A percentile compares a stretch with the other conserved stretches of the same genome.
Evolutionary conservation across 2,329 filamentous ascomycete species (phyloP).

Genomic region (Penicillium sp.): DNA sequence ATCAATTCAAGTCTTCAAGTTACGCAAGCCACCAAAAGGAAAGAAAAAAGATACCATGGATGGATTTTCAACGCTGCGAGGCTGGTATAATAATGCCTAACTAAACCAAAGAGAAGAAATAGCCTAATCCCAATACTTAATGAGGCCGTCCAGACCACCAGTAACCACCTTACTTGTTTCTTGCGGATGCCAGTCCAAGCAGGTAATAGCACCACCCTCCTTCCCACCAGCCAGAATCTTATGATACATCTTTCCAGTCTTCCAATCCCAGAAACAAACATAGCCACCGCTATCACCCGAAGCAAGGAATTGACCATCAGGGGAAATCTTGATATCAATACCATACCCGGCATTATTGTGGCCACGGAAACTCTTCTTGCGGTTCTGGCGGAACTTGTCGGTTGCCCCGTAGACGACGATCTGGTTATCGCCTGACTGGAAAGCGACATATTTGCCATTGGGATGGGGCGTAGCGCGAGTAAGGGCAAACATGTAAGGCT

Average conservation of each 20-base stretch:
- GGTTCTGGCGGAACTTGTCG: conserved; percentile 95
- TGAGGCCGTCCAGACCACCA: conserved; percentile 82
- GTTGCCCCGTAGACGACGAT: conserved; percentile 93
- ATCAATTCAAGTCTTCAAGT: background rate
- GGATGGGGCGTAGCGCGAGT: conserved; percentile 83
- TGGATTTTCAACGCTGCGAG: conserved; percentile 5
- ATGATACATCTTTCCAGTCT: conserved; percentile 98
- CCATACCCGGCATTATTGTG: conserved; percentile 96
- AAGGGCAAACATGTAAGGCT: conserved; percentile 97
- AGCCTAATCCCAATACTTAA: conserved; percentile 87
- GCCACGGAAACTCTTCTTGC: conserved; percentile 93
- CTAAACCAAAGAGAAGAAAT: background rate
- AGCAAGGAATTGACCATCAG: conserved; percentile 88
- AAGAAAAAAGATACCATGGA: background rate
- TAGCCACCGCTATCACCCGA: conserved; percentile 86
- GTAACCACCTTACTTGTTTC: conserved; percentile 93
- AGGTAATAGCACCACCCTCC: conserved; percentile 78
- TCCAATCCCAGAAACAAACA: conserved; percentile 98
- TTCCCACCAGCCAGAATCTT: conserved; percentile 74
- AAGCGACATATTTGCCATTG: conserved; percentile 88
- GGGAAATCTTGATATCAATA: conserved; percentile 83
- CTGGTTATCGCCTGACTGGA: conserved; percentile 93
- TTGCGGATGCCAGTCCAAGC: conserved; percentile 93
- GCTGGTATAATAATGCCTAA: conserved; percentile 13
- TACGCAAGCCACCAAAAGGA: background rate